phyloP scores from a whole-genome alignment of 768 basidiomycete species.

The Lanmaoa pseudosensibilis region DNA sequence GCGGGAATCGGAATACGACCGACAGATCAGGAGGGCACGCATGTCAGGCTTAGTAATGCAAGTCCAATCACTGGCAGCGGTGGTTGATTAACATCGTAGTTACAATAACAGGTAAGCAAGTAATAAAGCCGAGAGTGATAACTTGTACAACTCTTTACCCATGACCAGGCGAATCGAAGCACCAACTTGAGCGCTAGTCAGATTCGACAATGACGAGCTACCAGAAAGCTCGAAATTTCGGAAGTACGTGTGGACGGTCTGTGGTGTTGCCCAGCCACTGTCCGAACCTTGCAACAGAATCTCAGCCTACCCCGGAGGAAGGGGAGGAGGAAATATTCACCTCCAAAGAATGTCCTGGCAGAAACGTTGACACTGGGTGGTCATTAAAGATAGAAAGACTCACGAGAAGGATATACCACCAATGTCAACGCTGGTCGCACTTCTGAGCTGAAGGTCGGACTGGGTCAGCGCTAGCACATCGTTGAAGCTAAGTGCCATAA shows the following conservation, averaged over 20 bases:
- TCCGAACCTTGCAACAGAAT: conserved; percentile 51
- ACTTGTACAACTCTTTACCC: not conserved
- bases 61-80: no score
- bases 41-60: not conserved
- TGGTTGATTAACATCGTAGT: no score
- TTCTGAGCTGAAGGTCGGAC: conserved; percentile 63
- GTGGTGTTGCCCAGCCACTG: conserved; percentile 67
- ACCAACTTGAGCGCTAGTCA: conserved; percentile 24
- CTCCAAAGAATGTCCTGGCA: conserved; percentile 79
- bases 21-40: not conserved
- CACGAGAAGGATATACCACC: conserved; percentile 82
- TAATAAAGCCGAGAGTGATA: not conserved
- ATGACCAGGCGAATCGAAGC: conserved; percentile 2
- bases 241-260: conserved; percentile 70
- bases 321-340: conserved; percentile 28
- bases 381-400: conserved; percentile 26
- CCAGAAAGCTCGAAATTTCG: conserved; percentile 72
- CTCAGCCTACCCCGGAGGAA: conserved; percentile 11
- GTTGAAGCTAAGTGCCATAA: conserved; percentile 52
- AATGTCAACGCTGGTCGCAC: conserved; percentile 47
- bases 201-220: conserved; percentile 48
- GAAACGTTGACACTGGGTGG: not conserved
- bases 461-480: conserved; percentile 62
- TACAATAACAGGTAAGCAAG: not conserved
- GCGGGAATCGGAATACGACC: not conserved